These are phyloP conservation scores for Tubosaeta brunneosetosa DNA, from an alignment of 768 basidiomycete species.

Conservation along the genomic window DNA sequence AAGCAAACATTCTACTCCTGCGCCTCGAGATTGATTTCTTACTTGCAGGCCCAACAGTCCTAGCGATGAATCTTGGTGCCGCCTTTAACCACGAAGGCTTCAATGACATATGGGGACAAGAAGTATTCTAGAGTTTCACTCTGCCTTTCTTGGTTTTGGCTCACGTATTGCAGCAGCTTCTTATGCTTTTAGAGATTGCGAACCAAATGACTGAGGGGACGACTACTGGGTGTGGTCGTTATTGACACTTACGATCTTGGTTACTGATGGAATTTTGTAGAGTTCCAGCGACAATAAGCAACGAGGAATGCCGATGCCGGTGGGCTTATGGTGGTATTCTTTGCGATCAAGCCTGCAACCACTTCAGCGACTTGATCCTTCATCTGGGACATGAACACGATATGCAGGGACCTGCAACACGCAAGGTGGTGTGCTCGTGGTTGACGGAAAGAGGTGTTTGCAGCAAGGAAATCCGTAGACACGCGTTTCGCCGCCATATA, in stretches of 20 bases:
- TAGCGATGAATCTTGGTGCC: background rate
- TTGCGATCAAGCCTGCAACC: background rate
- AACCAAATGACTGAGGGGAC: background rate
- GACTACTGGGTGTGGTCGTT: background rate
- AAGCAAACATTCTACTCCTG: background rate
- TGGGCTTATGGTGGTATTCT: background rate
- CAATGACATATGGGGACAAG: slow-evolving; percentile 1
- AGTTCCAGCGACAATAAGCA: background rate
- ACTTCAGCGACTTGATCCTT: slow-evolving; percentile 5
- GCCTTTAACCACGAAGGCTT: background rate
- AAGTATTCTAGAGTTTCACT: background rate
- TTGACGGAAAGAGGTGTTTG: background rate
- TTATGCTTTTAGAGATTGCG: background rate
- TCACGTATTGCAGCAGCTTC: slow-evolving; percentile 4
- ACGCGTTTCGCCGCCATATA: slow-evolving; percentile 8
- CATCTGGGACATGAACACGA: slow-evolving; percentile 1
- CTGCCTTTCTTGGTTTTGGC: background rate
- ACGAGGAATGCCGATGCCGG: background rate
- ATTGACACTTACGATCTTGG: background rate
- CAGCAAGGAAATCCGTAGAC: background rate
- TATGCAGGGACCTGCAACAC: background rate
- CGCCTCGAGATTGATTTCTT: background rate
- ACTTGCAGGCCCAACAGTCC: background rate
- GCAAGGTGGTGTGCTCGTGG: slow-evolving; percentile 8
- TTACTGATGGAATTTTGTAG: slow-evolving; percentile 1